Evolutionary conservation across 1,284 basidiomycete species (phyloP), one percentile per base, ranked within the genome.

Genomic region (Boletus sp.): DNA sequence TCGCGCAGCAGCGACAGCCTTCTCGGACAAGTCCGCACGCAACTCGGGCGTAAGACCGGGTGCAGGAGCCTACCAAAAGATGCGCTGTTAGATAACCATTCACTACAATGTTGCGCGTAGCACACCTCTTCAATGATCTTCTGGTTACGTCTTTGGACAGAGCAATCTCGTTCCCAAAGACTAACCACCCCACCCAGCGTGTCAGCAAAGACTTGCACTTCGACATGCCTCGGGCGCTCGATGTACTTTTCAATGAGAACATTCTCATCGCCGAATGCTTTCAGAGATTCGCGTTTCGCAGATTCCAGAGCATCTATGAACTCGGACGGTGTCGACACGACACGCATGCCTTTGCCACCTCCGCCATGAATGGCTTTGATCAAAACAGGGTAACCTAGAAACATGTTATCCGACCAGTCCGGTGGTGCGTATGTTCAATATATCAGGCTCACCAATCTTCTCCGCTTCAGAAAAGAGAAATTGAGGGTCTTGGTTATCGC

Each of bases 301-400:
- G 91, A 92, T 47, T 83, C 83, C 3, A 97, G 81, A 23, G 93
- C 90, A 63, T 95, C 90, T 58, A 82, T 75, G 67, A 96, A 95
- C 35, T 89, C 88, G 33, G 76, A 77, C 11, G 81, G 75, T 1
- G 83, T 79, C 30, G 82, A 81, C 9, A 97, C 96, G 30, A 90
- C 89, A 62, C 95, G 90, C 97, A 98, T 98, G 64, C 97, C 97
- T 73, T 97, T 95, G 21, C 97, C 96, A 60, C 97, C 96, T 56
- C 96, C 97, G 31, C 97, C 97, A 76, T 97, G 94, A 50, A 96
- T 92, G 30, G 96, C 95, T 75, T 97, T 97, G 79, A 97, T 97
- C 62, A 96, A 82, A 28, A 95, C 92, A 16, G 96, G 97, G 78
- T 96, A 98, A 21, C 87, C 88, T 89, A 52, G 40, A 40, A 11